A percentile compares a stretch with the other conserved stretches of the same genome.
These are phyloP conservation scores for Trichothecium sympodiale DNA, from an alignment of 2,329 filamentous ascomycete genomes.

Conservation along the genomic window DNA sequence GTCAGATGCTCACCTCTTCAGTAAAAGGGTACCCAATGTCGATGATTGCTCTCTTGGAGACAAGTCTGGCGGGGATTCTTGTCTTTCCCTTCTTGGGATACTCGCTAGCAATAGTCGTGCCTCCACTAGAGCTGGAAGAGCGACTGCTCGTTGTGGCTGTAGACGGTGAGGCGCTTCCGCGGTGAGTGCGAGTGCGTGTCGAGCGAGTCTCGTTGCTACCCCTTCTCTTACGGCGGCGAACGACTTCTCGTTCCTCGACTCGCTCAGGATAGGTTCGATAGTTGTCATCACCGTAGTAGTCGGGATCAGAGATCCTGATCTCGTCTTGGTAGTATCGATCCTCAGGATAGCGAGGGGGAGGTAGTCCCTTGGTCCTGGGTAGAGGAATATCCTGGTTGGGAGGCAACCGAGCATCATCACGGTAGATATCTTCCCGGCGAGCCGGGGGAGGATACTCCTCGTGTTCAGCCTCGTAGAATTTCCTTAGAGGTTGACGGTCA, in stretches of 20 bases:
- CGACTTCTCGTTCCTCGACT: constrained; percentile 50
- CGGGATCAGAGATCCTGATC: constrained; percentile 55
- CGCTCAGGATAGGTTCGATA: constrained; percentile 51
- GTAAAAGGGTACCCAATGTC: constrained; percentile 79
- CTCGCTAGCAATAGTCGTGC: constrained; percentile 43
- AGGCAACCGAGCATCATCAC: constrained; percentile 30
- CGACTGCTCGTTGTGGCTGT: constrained; percentile 30
- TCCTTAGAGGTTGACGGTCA: constrained; percentile 55
- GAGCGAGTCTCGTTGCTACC: constrained; percentile 16
- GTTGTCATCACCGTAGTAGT: constrained; percentile 61
- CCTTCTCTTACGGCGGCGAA: constrained; percentile 33
- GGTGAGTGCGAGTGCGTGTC: constrained; percentile 25
- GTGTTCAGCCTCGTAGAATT: constrained; percentile 34
- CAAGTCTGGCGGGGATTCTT: constrained; percentile 69
- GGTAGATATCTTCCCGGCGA: constrained; percentile 31
- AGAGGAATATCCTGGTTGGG: constrained; percentile 55
- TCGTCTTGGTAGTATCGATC: constrained; percentile 48
- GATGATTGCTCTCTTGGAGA: constrained; percentile 69
- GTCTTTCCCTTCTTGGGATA: constrained; percentile 84
- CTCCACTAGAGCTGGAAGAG: constrained; percentile 34
- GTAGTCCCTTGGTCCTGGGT: constrained; percentile 40
- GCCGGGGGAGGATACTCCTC: constrained; percentile 55
- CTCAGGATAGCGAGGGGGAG: constrained; percentile 45
- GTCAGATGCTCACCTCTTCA: constrained; percentile 56
- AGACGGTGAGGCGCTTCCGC: constrained; percentile 32